Conservation (phyloP, 805 yeast species). For the Ogataea trehalophila region DNA sequence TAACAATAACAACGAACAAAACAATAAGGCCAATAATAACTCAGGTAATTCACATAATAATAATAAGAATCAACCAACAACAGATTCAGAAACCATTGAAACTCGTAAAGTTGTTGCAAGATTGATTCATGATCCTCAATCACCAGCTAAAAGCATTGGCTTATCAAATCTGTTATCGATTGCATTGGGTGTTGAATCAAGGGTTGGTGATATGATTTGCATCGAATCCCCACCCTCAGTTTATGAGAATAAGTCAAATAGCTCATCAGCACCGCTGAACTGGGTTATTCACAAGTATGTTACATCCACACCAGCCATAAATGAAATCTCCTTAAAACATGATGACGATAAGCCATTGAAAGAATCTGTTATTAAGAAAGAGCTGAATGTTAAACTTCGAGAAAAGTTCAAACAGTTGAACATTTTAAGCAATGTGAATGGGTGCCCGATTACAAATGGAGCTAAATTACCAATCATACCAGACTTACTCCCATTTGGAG, state of each 20-base stretch:
- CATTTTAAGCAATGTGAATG: constrained; percentile 10
- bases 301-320: constrained; percentile 35
- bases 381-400: constrained; percentile 10
- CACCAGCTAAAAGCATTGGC: constrained; percentile 40
- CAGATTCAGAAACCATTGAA: constrained; percentile 20
- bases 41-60: background rate
- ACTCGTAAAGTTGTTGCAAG: constrained; percentile 47
- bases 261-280: constrained; percentile 24
- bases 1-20: background rate
- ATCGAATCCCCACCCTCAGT: constrained; percentile 35
- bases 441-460: constrained; percentile 43
- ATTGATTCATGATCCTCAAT: constrained; percentile 34
- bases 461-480: constrained; percentile 49
- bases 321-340: constrained; percentile 26
- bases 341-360: constrained; percentile 25
- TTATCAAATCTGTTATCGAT: constrained; percentile 49
- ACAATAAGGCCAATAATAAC: constrained; percentile 1
- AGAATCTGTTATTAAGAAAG: constrained; percentile 21
- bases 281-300: constrained; percentile 52
- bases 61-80: background rate
- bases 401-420: constrained; percentile 8
- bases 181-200: constrained; percentile 47
- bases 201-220: constrained; percentile 50
- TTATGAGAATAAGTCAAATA: constrained; percentile 6
- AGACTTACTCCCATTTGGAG: constrained; percentile 52